A percentile compares a stretch with the other conserved stretches of the same genome.
These are phyloP conservation scores for Lomentospora prolificans DNA, from an alignment of 2,329 filamentous ascomycete genomes.

Conservation along the genomic window DNA sequence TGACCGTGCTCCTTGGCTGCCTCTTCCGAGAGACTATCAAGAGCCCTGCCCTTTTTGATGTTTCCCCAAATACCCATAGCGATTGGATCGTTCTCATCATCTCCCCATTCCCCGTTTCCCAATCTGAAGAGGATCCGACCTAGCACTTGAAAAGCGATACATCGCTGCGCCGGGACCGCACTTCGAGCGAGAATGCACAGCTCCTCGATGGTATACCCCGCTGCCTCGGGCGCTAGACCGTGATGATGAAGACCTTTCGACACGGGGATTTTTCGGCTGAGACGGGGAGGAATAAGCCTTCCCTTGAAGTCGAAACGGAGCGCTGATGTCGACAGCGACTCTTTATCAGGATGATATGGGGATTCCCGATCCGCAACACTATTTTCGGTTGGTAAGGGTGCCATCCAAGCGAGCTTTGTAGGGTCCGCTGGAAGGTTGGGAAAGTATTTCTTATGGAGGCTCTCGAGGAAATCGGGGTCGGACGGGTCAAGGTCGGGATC, in stretches of 20 bases:
- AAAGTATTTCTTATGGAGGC: conserved; percentile 89
- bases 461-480: conserved; percentile 71
- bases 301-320: conserved; percentile 87
- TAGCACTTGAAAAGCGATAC: conserved; percentile 83
- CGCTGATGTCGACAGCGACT: conserved; percentile 60
- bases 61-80: conserved; percentile 76
- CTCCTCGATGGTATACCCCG: conserved; percentile 87
- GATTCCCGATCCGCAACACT: conserved; percentile 58
- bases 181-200: conserved; percentile 72
- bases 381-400: conserved; percentile 55
- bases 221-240: conserved; percentile 81
- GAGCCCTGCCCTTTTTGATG: conserved; percentile 64
- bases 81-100: conserved; percentile 45
- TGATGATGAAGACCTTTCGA: conserved; percentile 86
- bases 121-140: conserved; percentile 78
- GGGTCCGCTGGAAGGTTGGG: conserved; percentile 78
- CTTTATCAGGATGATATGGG: conserved; percentile 71
- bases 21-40: conserved; percentile 70
- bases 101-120: conserved; percentile 62
- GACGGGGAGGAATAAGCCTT: conserved; percentile 65
- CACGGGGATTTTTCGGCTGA: conserved; percentile 63
- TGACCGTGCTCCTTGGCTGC: conserved; percentile 61
- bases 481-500: conserved; percentile 70
- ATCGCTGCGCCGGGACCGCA: conserved; percentile 75
- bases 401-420: conserved; percentile 83